Evolutionary conservation across 2,329 filamentous ascomycete species (phyloP).

Genomic region (Teratosphaeria nubilosa): DNA sequence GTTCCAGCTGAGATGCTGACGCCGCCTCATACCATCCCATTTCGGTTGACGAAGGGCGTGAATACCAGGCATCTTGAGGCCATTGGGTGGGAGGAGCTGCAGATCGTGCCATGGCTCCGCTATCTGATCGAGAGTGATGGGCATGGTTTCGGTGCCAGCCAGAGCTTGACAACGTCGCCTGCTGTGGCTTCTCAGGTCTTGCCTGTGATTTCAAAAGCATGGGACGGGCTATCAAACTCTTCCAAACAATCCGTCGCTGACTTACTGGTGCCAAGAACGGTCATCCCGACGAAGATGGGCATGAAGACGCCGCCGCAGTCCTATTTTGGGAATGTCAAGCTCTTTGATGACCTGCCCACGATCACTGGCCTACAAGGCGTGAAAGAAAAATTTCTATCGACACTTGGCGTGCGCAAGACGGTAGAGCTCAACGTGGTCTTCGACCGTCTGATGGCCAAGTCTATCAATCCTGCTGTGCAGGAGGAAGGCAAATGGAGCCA

Average conservation of each 20-base stretch:
- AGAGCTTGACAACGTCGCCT: slow-evolving; percentile 61
- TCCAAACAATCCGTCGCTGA: slow-evolving; percentile 57
- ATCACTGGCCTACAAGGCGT: slow-evolving; percentile 66
- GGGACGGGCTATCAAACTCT: slow-evolving; percentile 63
- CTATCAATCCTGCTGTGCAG: slow-evolving; percentile 31
- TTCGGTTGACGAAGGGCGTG: slow-evolving; percentile 67
- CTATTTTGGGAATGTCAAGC: slow-evolving; percentile 85
- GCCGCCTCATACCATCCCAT: slow-evolving; percentile 72
- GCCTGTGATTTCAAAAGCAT: slow-evolving; percentile 73
- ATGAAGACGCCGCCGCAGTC: slow-evolving; percentile 79
- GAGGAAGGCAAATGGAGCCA: slow-evolving; percentile 66
- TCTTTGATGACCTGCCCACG: slow-evolving; percentile 87
- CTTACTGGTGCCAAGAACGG: slow-evolving; percentile 55
- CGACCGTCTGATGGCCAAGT: slow-evolving; percentile 62
- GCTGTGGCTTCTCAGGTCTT: slow-evolving; percentile 70
- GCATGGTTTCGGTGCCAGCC: slow-evolving; percentile 48
- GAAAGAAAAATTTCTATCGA: slow-evolving; percentile 79
- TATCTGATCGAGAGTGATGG: slow-evolving; percentile 64
- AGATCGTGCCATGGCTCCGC: slow-evolving; percentile 74
- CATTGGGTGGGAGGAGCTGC: slow-evolving; percentile 77
- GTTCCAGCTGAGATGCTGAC: slow-evolving; percentile 75
- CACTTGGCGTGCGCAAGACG: slow-evolving; percentile 86
- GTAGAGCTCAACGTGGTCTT: slow-evolving; percentile 93
- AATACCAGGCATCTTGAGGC: slow-evolving; percentile 59
- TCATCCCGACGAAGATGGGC: slow-evolving; percentile 83